Conservation (phyloP, 768 basidiomycete species). For the Coprinopsis strossmayeri region DNA sequence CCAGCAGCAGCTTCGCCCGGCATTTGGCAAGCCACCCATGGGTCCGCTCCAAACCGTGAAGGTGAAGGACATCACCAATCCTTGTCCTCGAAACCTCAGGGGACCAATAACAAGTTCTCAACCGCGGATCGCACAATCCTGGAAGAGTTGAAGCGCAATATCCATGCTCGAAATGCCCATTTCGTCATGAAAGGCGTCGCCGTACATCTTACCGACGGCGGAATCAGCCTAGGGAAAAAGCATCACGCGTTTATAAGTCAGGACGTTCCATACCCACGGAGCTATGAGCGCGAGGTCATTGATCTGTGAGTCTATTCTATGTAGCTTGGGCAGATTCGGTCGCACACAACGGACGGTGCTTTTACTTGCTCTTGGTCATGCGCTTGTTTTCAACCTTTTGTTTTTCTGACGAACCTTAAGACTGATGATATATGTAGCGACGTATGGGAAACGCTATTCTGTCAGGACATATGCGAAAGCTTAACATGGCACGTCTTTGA, state of each 20-base stretch:
- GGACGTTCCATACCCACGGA: conserved; percentile 64
- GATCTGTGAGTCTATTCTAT: conserved; percentile 47
- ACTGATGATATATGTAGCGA: conserved; percentile 38
- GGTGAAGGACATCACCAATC: not conserved
- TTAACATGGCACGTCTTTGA: conserved; percentile 62
- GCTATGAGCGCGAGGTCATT: conserved; percentile 54
- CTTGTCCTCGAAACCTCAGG: not conserved
- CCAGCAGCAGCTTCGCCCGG: not conserved
- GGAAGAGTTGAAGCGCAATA: conserved; percentile 46
- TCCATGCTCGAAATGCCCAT: conserved; percentile 47
- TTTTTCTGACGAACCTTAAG: too few species aligned
- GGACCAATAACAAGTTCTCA: conserved; percentile 34
- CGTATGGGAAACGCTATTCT: conserved; percentile 58
- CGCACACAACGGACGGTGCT: too few species aligned
- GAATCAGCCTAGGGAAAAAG: conserved; percentile 33
- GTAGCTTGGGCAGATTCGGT: not conserved
- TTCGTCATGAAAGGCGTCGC: conserved; percentile 45
- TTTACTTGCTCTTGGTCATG: not conserved
- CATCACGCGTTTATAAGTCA: conserved; percentile 46
- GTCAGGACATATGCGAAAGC: conserved; percentile 47
- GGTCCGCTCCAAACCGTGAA: not conserved
- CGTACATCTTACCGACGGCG: conserved; percentile 22
- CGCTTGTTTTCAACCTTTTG: too few species aligned
- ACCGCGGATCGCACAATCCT: conserved; percentile 59
- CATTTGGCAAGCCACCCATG: not conserved